phyloP scores from a whole-genome alignment of 495 filamentous ascomycete species.

The Antarctomyces pellizariae region DNA sequence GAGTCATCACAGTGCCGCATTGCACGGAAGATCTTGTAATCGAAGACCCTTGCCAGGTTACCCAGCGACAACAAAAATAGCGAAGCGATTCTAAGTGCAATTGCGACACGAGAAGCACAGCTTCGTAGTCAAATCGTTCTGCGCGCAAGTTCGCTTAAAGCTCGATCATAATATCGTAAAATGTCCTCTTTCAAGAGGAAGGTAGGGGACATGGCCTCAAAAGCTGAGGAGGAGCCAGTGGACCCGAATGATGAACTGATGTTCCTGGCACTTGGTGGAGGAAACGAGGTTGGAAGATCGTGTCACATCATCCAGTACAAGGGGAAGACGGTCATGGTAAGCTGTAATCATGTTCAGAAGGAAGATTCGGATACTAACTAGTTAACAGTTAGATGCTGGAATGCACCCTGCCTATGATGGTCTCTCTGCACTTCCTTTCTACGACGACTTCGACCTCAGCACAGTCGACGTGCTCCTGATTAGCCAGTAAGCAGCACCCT shows the following conservation, averaged over 20 bases:
- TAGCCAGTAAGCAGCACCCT: conserved; percentile 60
- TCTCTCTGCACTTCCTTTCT: conserved; percentile 81
- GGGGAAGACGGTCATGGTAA: conserved; percentile 93
- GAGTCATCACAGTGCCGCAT: too few relatives aligned
- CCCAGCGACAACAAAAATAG: too few relatives aligned
- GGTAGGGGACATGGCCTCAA: conserved; percentile 35
- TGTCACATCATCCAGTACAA: conserved; percentile 98
- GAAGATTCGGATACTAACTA: conserved; percentile 1
- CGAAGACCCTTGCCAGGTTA: too few relatives aligned
- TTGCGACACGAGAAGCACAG: too few relatives aligned
- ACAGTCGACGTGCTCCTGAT: conserved; percentile 92
- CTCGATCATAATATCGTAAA: too few relatives aligned
- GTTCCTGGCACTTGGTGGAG: conserved; percentile 82
- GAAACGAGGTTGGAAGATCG: conserved; percentile 90
- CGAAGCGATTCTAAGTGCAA: too few relatives aligned
- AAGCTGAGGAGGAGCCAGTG: conserved; percentile 41
- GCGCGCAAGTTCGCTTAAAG: too few relatives aligned
- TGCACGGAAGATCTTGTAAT: too few relatives aligned
- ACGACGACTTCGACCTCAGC: conserved; percentile 94
- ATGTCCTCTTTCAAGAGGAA: not conserved
- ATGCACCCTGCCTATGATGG: conserved; percentile 96
- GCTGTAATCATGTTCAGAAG: conserved; percentile 11
- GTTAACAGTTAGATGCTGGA: conserved; percentile 71
- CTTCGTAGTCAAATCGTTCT: too few relatives aligned
- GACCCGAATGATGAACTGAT: conserved; percentile 70